Evolutionary conservation across 768 basidiomycete species (phyloP).

Genomic region (Lactarius akahatsu): DNA sequence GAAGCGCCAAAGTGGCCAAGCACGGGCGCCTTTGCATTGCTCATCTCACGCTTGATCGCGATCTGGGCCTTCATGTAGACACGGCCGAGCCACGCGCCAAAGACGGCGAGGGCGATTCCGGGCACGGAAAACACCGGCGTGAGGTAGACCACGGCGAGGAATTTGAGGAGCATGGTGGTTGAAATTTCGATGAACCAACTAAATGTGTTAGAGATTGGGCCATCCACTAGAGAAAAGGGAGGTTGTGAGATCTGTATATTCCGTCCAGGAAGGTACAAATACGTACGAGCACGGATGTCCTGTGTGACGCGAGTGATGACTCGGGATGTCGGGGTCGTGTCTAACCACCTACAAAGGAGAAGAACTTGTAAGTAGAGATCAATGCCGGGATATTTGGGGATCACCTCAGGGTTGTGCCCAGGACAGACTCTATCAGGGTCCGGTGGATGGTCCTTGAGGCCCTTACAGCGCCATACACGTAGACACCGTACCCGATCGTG

Average conservation of each 20-base stretch:
- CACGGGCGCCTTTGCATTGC: constrained; percentile 49
- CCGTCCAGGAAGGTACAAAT: not conserved
- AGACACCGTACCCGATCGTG: constrained; percentile 38
- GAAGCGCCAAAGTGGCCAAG: constrained; percentile 54
- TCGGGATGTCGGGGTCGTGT: constrained; percentile 51
- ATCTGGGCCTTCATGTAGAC: constrained; percentile 58
- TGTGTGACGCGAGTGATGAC: constrained; percentile 67
- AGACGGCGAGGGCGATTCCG: constrained; percentile 37
- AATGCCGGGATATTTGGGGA: constrained; percentile 33
- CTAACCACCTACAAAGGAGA: constrained; percentile 43
- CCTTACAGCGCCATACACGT: constrained; percentile 48
- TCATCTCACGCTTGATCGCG: constrained; percentile 56
- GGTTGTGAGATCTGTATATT: not conserved
- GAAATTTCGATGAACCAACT: constrained; percentile 35
- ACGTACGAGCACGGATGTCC: constrained; percentile 49
- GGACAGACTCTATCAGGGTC: constrained; percentile 50
- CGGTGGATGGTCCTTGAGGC: constrained; percentile 57
- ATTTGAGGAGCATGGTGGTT: constrained; percentile 38
- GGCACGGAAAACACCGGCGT: constrained; percentile 44
- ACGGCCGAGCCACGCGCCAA: constrained; percentile 46
- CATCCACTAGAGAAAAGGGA: constrained; percentile 36
- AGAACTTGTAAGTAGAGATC: not conserved
- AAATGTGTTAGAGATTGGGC: constrained; percentile 34
- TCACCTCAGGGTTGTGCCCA: constrained; percentile 66
- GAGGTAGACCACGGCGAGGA: constrained; percentile 40